phyloP scores from a whole-genome alignment of 2,329 filamentous ascomycete species.

The Fusarium nodosum region DNA sequence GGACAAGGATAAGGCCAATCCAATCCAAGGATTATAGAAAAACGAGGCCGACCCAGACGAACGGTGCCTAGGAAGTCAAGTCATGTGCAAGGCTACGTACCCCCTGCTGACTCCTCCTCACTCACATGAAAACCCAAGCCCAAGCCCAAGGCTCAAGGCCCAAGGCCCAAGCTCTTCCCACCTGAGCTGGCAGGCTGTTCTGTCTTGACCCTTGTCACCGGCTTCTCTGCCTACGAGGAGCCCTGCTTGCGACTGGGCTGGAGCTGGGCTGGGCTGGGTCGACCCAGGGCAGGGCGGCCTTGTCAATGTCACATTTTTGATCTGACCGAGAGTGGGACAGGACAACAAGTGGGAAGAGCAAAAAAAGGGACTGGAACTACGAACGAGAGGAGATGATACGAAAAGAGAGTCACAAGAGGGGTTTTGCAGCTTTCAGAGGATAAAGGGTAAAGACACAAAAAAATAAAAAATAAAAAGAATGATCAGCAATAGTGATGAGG shows the following conservation, averaged over 20 bases:
- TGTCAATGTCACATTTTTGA: constrained; percentile 3
- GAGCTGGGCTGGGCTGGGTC: neutral
- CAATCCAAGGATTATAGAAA: constrained; percentile 6
- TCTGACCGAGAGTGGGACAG: constrained; percentile 28
- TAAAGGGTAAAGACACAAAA: neutral
- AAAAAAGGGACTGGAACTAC: neutral
- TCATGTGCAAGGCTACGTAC: constrained; percentile 38
- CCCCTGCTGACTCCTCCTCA: constrained; percentile 36
- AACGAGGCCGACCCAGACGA: constrained; percentile 42
- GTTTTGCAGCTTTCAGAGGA: neutral
- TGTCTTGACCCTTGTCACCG: constrained; percentile 23
- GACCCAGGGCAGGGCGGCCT: neutral
- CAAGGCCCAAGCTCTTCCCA: too few species aligned
- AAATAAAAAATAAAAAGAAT: neutral
- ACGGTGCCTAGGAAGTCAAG: constrained; percentile 37
- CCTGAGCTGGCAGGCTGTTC: neutral
- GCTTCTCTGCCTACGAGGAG: constrained; percentile 33
- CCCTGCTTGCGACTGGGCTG: constrained; percentile 24
- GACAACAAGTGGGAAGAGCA: constrained; percentile 18
- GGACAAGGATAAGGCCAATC: constrained; percentile 22
- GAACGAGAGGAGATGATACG: constrained; percentile 13
- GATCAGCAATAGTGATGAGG: constrained; percentile 28
- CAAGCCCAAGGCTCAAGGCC: constrained; percentile 1
- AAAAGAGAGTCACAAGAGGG: neutral
- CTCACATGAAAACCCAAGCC: constrained; percentile 19